A percentile compares a stretch with the other conserved stretches of the same genome.
These are phyloP conservation scores for Phytophthora pisi DNA, from an alignment of 352 stramenopile genomes.

Conservation along the genomic window DNA sequence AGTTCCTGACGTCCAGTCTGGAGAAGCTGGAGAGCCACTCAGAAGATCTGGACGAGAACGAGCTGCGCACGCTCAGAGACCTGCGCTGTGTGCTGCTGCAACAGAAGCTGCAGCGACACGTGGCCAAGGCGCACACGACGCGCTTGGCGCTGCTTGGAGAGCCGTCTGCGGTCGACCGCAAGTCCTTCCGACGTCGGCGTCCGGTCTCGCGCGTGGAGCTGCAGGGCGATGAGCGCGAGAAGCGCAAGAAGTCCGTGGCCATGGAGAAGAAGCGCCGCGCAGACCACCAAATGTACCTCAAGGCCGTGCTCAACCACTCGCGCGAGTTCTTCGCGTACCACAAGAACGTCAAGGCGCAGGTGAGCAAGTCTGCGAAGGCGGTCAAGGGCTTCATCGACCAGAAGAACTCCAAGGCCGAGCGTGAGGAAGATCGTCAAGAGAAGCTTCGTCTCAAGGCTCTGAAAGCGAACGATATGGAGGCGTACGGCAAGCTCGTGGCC, in stretches of 20 bases:
- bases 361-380: slow-evolving; percentile 67
- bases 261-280: slow-evolving; percentile 82
- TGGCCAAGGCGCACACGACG: slow-evolving; percentile 67
- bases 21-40: slow-evolving; percentile 61
- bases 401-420: slow-evolving; percentile 76
- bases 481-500: slow-evolving; percentile 96
- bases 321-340: slow-evolving; percentile 88
- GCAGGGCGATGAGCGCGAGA: slow-evolving; percentile 75
- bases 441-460: slow-evolving; percentile 90
- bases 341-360: slow-evolving; percentile 81
- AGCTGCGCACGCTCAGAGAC: slow-evolving; percentile 61
- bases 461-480: slow-evolving; percentile 97
- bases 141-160: slow-evolving; percentile 71
- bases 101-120: slow-evolving; percentile 67
- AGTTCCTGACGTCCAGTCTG: slow-evolving; percentile 69
- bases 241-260: slow-evolving; percentile 83
- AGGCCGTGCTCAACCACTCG: slow-evolving; percentile 82
- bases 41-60: slow-evolving; percentile 38
- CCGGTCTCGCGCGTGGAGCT: slow-evolving; percentile 67
- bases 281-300: slow-evolving; percentile 81
- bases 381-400: slow-evolving; percentile 84
- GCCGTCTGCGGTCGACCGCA: slow-evolving; percentile 66
- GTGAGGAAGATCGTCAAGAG: slow-evolving; percentile 88
- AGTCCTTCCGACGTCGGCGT: slow-evolving; percentile 75
- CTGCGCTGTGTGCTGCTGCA: slow-evolving; percentile 77